Evolutionary conservation across 768 basidiomycete genomes (phyloP), one percentile per base, ranked within the genome.

Genomic region (Daedalea quercina): DNA sequence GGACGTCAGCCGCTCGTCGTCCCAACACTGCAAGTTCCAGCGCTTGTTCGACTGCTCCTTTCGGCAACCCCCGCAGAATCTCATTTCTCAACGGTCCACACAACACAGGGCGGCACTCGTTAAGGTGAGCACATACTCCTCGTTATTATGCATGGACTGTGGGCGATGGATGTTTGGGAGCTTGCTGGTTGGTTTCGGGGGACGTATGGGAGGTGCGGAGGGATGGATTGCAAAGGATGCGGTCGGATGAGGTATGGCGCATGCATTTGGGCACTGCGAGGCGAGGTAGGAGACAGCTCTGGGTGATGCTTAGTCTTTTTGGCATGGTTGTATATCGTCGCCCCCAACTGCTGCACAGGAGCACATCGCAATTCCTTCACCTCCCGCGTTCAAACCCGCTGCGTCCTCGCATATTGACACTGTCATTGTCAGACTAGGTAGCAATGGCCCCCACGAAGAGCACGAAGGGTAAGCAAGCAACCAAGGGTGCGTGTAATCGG

Each of bases 51-150:
- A 6, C 37, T 40, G 37, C 37, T 40, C 37, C 37, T 40, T 40
- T 94, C 95, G 53, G 92, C 91, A 24, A 96, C 91, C 67, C 96
- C 94, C 35, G 35, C 57, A 52, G 54, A 60, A 54, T 52, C 52
- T 52, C 46, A 15, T 23, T 47, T 34, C 50, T 42, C 52, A 40
- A 47, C 53, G 47, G 54, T 54, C 57, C 60, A 56, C 56, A 56
- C 48, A 24, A 57, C 59, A 49, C 53, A 63, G 61, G 61, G 55
- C 63, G 56, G 62, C 62, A 65, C 59, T 57, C 62, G 54, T 63
- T 58, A 65, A 63, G 63, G 66, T 67, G 61, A 67, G 63, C 54
- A 61, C 51, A 48, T 11, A 47, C 17, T 49, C 31, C 42, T 50
- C 34, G 35, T 37, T 20, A 44, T 53, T 28, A 48, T 54, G 51